Base-by-base conservation (phyloP, 2,329 filamentous ascomycete species). In the Pseudocercospora fuligena region DNA sequence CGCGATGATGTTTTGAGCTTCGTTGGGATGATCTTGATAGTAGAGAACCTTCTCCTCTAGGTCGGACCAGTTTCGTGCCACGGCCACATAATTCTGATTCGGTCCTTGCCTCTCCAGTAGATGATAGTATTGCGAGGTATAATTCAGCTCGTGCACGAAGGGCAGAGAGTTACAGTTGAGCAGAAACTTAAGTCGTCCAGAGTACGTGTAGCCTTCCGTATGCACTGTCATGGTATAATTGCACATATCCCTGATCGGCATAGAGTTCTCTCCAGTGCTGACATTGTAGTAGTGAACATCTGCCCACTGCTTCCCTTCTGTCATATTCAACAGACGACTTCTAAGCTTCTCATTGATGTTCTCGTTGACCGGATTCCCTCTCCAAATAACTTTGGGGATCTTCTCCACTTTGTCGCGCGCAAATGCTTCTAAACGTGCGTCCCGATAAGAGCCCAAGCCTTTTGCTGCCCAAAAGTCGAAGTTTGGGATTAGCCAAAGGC, bases 401-500 rank as follows among this genome's bases (percentile, higher is more conserved):
- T 75, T 75, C 8, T 70, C 66, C 16, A 46, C 57, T 29, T 72
- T 69, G 29, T 73, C 71, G 16, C 66, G 63, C 19, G 68, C 62
- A 6, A 66, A 60, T 2, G 70, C 70, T 25, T 65, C 60, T 8
- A 62, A 36, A 2, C 69, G 66, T 3, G 66, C 82, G 27, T 72
- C 70, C 2, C 31, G 27, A 25, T 56, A 72, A 5, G 68, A 60
- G 2, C 70, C 68, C 23, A 57, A 51, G 25, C 81, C 83, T 11
- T 79, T 78, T 0, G 51, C 16, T 7, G 60, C 60, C 80, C 81
- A 85, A 74, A 82, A 83, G 27, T 81, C 82, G 67, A 85, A 85
- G 66, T 85, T 83, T 0, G 84, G 83, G 76, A 86, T 84, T 14
- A 85, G 74, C 83, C 83, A 85, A 3, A 77, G 71, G 4, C 73